Evolutionary conservation across 768 basidiomycete genomes (phyloP).

Genomic region (Sistotremastrum niveocremeum): DNA sequence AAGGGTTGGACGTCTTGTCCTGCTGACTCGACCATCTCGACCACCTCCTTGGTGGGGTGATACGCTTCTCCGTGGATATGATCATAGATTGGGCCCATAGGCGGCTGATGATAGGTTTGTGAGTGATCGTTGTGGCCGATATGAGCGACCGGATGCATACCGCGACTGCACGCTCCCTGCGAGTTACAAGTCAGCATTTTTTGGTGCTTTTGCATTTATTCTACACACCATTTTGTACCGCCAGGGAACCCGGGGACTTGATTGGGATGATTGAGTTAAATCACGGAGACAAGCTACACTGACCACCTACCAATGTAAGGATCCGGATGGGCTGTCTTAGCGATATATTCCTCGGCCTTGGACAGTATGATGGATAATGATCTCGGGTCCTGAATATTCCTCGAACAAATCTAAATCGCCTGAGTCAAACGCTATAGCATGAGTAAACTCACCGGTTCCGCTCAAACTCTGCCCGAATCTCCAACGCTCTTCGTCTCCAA

Average conservation of each 20-base stretch:
- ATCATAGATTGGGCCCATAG: constrained; percentile 50
- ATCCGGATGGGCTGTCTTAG: constrained; percentile 66
- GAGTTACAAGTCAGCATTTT: constrained; percentile 1
- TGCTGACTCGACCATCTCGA: too few species aligned
- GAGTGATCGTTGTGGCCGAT: background rate
- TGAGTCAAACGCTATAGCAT: constrained; percentile 7
- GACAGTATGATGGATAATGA: constrained; percentile 64
- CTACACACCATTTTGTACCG: constrained; percentile 81
- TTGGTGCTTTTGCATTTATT: constrained; percentile 3
- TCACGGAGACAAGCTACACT: background rate
- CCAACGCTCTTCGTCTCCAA: constrained; percentile 74
- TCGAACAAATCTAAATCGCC: constrained; percentile 16
- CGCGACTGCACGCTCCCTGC: constrained; percentile 72
- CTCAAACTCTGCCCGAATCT: constrained; percentile 89
- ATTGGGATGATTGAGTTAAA: background rate
- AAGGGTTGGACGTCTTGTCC: too few species aligned
- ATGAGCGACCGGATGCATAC: constrained; percentile 29
- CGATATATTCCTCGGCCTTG: constrained; percentile 66
- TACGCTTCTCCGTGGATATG: constrained; percentile 17
- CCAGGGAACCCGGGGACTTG: constrained; percentile 72
- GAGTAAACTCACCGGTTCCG: constrained; percentile 55
- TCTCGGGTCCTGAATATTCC: constrained; percentile 75
- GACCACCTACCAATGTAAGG: constrained; percentile 74
- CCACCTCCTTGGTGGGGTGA: too few species aligned
- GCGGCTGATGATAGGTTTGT: constrained; percentile 29